phyloP scores from a whole-genome alignment of 495 filamentous ascomycete species.

The Geoglossum glabrum region DNA sequence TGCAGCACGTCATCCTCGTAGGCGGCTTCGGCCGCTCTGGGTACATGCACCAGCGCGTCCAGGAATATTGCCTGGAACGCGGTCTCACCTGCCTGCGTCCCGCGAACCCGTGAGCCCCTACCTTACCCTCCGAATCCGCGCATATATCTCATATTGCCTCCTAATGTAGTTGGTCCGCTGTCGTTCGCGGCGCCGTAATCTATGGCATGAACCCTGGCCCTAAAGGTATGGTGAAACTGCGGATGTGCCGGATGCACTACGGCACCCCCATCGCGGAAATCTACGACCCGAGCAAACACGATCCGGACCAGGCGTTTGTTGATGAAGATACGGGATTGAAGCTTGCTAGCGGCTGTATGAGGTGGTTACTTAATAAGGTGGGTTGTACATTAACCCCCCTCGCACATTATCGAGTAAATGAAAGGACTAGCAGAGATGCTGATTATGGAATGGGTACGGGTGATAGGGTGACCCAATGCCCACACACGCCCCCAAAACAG shows the following conservation, averaged over 20 bases:
- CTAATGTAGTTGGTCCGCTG: conserved; percentile 8
- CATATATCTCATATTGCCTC: too few species aligned
- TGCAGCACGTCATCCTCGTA: neutral
- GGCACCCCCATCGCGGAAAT: neutral
- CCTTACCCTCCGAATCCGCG: too few species aligned
- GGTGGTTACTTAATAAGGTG: neutral
- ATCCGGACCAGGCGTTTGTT: neutral
- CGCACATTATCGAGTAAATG: too few species aligned
- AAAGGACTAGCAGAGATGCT: too few species aligned
- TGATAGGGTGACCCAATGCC: neutral
- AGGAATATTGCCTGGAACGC: neutral
- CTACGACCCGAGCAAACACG: neutral
- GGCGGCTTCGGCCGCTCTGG: neutral
- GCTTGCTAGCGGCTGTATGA: neutral
- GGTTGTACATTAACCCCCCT: neutral
- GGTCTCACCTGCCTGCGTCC: neutral
- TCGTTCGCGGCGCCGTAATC: conserved; percentile 8
- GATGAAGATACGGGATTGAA: neutral
- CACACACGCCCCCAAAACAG: neutral
- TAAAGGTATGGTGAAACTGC: neutral
- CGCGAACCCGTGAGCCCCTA: neutral
- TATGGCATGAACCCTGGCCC: neutral
- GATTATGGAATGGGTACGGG: too few species aligned
- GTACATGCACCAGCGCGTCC: neutral
- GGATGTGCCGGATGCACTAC: neutral